phyloP scores from a whole-genome alignment of 2,329 filamentous ascomycete genomes.

The Penicillium sp. region DNA sequence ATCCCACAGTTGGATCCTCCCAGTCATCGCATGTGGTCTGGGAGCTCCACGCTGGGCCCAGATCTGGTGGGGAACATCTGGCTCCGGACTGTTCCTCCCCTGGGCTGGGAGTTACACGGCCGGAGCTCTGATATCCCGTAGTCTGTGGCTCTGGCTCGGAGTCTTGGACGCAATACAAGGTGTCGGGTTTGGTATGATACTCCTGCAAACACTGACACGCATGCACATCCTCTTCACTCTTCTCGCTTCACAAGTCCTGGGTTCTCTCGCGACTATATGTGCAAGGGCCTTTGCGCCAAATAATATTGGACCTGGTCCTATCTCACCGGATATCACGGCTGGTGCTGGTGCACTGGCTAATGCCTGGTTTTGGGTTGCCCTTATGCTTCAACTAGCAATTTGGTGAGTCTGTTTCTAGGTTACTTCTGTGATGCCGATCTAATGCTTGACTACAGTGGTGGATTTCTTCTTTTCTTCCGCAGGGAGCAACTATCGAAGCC shows the following conservation, averaged over 20 bases:
- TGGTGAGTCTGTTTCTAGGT: constrained; percentile 53
- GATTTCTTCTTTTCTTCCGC: constrained; percentile 45
- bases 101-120: constrained; percentile 57
- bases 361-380: constrained; percentile 59
- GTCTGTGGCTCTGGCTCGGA: constrained; percentile 65
- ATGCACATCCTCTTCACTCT: constrained; percentile 63
- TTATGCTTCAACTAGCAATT: constrained; percentile 56
- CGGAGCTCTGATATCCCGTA: constrained; percentile 55
- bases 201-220: constrained; percentile 61
- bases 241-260: constrained; percentile 58
- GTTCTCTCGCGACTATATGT: constrained; percentile 59
- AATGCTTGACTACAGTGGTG: constrained; percentile 28
- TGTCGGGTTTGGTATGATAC: constrained; percentile 64
- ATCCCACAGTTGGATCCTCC: constrained; percentile 63
- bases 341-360: constrained; percentile 46
- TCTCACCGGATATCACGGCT: constrained; percentile 60
- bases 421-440: not conserved
- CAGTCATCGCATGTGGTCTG: constrained; percentile 64
- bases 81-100: constrained; percentile 59
- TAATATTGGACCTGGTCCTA: constrained; percentile 57
- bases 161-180: constrained; percentile 63
- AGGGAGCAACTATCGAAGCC: constrained; percentile 47
- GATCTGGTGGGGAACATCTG: constrained; percentile 62
- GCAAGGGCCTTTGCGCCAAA: constrained; percentile 60
- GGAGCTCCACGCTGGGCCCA: constrained; percentile 64